Base-by-base conservation (phyloP, 1,284 basidiomycete genomes). In the Athelia psychrophila region DNA sequence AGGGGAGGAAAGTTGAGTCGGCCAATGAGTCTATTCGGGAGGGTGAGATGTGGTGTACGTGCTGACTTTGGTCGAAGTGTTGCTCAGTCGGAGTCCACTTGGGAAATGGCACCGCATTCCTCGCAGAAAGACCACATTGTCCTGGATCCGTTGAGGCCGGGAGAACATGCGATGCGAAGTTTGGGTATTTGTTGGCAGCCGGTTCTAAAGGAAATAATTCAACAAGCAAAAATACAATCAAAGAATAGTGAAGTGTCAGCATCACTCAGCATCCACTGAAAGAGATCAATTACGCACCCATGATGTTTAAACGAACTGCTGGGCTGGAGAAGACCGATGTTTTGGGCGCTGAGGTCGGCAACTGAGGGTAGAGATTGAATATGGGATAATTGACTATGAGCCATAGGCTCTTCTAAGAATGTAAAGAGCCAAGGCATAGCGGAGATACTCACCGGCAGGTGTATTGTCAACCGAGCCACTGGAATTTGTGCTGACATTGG, bases 161-260 rank as follows among this genome's bases (percentile, higher is more conserved):
- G 54, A 15, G 69, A 66, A 53, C 70, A 72, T 0, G 70, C 69
- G 53, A 73, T 62, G 35, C 70, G 70, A 46, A 73, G 63, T 50
- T 71, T 42, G 20, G 38, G 38, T n/a, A 42, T 42, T 42, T 42
- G 38, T n/a, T n/a, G n/a, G n/a, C 38, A 42, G n/a, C 20, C 9
- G n/a, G 38, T 42, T 42, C 38, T 42, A 16, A 18, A n/a, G n/a
- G n/a, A 18, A 8, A 9, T 16, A 42, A 42, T 42, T 22, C 38
- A 42, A 42, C 20, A 42, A 30, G 27, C 27, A 30, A 30, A 18
- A 42, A 42, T 42, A 6, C 6, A 42, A 8, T 6, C 38, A 22
- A n/a, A n/a, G n/a, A 42, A 9, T 6, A 42, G 6, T n/a, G n/a
- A 42, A 16, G 8, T 9, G 38, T 18, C n/a, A 18, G 38, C 20